phyloP scores from a whole-genome alignment of 1,139 yeast genomes.

The Kluyveromyces sp. region DNA sequence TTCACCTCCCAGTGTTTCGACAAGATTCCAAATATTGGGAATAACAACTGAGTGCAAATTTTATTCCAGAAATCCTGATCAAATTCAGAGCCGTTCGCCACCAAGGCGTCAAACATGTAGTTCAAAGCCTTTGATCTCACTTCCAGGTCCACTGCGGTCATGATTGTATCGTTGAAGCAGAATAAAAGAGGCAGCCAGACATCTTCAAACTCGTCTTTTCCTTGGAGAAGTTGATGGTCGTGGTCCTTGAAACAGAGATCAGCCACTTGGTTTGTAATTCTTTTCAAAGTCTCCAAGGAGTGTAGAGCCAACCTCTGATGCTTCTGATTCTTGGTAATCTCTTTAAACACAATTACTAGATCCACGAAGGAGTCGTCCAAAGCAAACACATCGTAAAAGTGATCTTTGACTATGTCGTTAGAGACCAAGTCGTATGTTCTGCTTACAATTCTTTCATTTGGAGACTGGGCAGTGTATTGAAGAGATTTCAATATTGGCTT shows the following conservation, averaged over 20 bases:
- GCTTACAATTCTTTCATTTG: slow-evolving; percentile 49
- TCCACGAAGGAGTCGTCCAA: slow-evolving; percentile 70
- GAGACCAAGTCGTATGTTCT: slow-evolving; percentile 60
- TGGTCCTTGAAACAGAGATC: slow-evolving; percentile 40
- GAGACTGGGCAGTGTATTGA: slow-evolving; percentile 33
- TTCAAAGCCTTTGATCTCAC: slow-evolving; percentile 86
- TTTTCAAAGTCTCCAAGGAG: slow-evolving; percentile 68
- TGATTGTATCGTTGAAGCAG: slow-evolving; percentile 80
- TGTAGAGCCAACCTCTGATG: slow-evolving; percentile 78
- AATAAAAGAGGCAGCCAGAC: slow-evolving; percentile 67
- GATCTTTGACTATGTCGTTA: slow-evolving; percentile 50
- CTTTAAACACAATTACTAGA: slow-evolving; percentile 70
- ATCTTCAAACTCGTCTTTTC: slow-evolving; percentile 35
- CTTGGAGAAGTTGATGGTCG: slow-evolving; percentile 35
- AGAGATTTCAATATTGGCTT: slow-evolving; percentile 76
- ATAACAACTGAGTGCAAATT: slow-evolving; percentile 67
- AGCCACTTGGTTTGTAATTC: slow-evolving; percentile 55
- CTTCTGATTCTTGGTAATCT: slow-evolving; percentile 73
- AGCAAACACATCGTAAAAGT: slow-evolving; percentile 54
- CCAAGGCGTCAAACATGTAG: slow-evolving; percentile 71
- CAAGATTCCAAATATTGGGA: slow-evolving; percentile 84
- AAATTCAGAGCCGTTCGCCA: slow-evolving; percentile 72
- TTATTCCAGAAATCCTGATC: slow-evolving; percentile 74
- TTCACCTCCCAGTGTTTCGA: slow-evolving; percentile 70
- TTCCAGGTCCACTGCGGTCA: slow-evolving; percentile 92